Evolutionary conservation across 768 basidiomycete genomes (phyloP).

Genomic region (Podaxis sp.): DNA sequence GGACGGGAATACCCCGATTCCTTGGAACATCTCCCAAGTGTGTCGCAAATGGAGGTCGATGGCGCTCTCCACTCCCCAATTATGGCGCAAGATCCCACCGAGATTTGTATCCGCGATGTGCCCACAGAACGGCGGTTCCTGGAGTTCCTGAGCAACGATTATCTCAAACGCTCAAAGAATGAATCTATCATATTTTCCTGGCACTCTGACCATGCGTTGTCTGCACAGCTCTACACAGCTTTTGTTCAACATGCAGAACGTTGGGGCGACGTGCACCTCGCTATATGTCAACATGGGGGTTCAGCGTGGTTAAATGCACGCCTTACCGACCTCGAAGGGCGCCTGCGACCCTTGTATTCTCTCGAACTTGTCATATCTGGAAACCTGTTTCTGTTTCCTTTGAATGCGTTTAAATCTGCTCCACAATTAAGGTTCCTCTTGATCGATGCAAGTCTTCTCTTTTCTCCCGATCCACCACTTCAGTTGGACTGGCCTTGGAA

Average conservation of each 20-base stretch:
- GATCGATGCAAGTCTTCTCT: background rate
- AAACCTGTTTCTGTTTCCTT: too few relatives aligned
- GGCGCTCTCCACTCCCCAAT: conserved; percentile 32
- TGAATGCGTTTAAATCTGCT: background rate
- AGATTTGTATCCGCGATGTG: background rate
- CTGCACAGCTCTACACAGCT: background rate
- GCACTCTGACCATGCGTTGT: background rate
- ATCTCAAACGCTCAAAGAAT: background rate
- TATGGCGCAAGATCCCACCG: conserved; percentile 39
- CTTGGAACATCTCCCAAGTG: conserved; percentile 36
- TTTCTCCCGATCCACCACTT: background rate
- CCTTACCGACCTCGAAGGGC: background rate
- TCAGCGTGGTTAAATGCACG: background rate
- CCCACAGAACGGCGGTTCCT: background rate
- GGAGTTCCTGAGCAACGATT: background rate
- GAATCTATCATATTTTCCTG: background rate
- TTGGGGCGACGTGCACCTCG: conserved; percentile 1
- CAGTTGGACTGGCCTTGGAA: background rate
- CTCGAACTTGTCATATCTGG: background rate
- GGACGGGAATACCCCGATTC: background rate
- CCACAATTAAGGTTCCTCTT: background rate
- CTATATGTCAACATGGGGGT: background rate
- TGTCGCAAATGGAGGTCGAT: conserved; percentile 38
- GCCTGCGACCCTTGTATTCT: background rate
- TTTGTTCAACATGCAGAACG: background rate